These are phyloP conservation scores for Quillaja saponaria DNA, from an alignment of 306 rosid species.

Conservation along the genomic window DNA sequence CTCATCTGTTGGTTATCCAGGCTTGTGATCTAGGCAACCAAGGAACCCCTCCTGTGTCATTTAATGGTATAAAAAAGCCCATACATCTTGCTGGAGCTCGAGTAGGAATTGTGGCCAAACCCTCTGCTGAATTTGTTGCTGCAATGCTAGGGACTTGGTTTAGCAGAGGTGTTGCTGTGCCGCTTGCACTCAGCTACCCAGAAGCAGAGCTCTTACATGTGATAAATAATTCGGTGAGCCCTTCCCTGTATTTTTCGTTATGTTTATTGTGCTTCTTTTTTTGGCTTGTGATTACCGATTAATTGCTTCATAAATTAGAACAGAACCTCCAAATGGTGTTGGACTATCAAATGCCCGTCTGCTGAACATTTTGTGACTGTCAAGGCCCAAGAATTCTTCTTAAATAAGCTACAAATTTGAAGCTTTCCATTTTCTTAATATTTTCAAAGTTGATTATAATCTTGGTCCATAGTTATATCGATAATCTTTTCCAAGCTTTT, in stretches of 20 bases:
- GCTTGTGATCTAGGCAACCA: no score
- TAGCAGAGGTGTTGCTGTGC: slow-evolving; percentile 95
- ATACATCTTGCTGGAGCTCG: slow-evolving; percentile 78
- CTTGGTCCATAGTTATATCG: not conserved
- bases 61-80: slow-evolving; percentile 39
- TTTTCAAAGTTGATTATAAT: not conserved
- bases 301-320: no score
- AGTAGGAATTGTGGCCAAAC: slow-evolving; percentile 89
- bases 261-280: no score
- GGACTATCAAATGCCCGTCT: no score
- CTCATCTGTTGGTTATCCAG: no score
- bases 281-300: no score
- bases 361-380: no score
- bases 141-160: slow-evolving; percentile 90
- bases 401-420: not conserved
- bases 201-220: slow-evolving; percentile 87
- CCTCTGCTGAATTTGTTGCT: slow-evolving; percentile 91
- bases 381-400: no score
- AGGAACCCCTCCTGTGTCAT: no score
- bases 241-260: no score
- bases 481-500: no score
- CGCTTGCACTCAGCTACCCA: slow-evolving; percentile 90
- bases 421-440: not conserved
- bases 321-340: no score
- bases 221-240: slow-evolving; percentile 69